Percentiles rank a stretch among this genome's conserved stretches.
phyloP scores from a whole-genome alignment of 1,139 yeast genomes.

The Candida tetrigidarum region DNA sequence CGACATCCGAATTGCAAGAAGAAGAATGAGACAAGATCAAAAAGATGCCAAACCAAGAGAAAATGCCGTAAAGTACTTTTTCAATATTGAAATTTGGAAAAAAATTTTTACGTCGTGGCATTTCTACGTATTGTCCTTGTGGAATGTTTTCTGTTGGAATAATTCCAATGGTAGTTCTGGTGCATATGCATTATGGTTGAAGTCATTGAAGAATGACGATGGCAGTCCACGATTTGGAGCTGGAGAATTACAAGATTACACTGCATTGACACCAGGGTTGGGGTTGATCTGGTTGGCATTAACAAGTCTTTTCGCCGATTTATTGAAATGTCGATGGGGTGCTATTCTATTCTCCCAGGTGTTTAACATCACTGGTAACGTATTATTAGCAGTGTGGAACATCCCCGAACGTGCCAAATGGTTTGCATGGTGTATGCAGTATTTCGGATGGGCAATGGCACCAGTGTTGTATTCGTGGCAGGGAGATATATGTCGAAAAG shows the following conservation, averaged over 20 bases:
- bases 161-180: conserved; percentile 51
- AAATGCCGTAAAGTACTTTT: conserved; percentile 32
- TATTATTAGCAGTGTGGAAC: conserved; percentile 50
- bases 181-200: conserved; percentile 55
- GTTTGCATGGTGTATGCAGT: conserved; percentile 52
- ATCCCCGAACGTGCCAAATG: conserved; percentile 49
- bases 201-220: conserved; percentile 31
- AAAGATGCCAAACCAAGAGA: conserved; percentile 35
- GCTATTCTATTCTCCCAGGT: conserved; percentile 60
- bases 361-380: conserved; percentile 43
- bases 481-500: conserved; percentile 48
- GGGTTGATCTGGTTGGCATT: conserved; percentile 45
- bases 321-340: conserved; percentile 57
- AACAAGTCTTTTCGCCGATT: conserved; percentile 50
- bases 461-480: conserved; percentile 53
- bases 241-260: conserved; percentile 43
- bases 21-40: conserved; percentile 52
- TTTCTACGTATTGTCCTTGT: conserved; percentile 50
- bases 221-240: conserved; percentile 31
- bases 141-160: conserved; percentile 70
- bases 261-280: conserved; percentile 49
- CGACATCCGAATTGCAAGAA: conserved; percentile 64
- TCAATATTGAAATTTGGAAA: conserved; percentile 48
- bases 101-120: conserved; percentile 58
- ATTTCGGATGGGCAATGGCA: conserved; percentile 55